phyloP scores from a whole-genome alignment of 495 filamentous ascomycete species.

The Evansstolkia leycettana region DNA sequence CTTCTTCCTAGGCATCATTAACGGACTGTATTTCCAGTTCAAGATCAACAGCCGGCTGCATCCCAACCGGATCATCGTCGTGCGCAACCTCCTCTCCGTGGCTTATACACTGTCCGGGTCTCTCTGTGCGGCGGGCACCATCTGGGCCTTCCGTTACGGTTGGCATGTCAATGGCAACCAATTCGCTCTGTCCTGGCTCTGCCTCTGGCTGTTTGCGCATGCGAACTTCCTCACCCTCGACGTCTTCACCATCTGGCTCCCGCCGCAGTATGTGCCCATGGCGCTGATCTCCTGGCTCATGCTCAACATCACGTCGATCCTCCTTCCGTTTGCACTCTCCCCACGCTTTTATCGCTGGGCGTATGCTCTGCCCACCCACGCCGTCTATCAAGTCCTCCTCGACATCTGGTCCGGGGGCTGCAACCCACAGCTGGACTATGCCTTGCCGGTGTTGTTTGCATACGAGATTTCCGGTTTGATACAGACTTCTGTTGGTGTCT shows the following conservation, averaged over 20 bases:
- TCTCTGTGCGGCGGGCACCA: slow-evolving; percentile 29
- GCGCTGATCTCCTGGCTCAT: slow-evolving; percentile 36
- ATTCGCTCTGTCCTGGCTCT: slow-evolving; percentile 34
- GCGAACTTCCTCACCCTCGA: slow-evolving; percentile 38
- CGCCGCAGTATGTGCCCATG: slow-evolving; percentile 30
- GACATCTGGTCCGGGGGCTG: slow-evolving; percentile 40
- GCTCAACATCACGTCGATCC: slow-evolving; percentile 30
- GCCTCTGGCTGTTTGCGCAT: slow-evolving; percentile 40
- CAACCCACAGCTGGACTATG: slow-evolving; percentile 27
- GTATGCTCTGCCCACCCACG: slow-evolving; percentile 35
- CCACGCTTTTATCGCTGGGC: slow-evolving; percentile 35
- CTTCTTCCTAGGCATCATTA: slow-evolving; percentile 35
- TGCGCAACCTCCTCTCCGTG: slow-evolving; percentile 25
- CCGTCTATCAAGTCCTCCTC: slow-evolving; percentile 27
- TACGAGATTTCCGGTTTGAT: slow-evolving; percentile 20
- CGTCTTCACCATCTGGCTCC: slow-evolving; percentile 31
- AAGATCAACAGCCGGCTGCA: slow-evolving; percentile 26
- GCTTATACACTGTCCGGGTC: slow-evolving; percentile 34
- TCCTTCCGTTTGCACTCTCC: slow-evolving; percentile 34
- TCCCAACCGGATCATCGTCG: slow-evolving; percentile 27
- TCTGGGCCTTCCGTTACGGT: slow-evolving; percentile 37
- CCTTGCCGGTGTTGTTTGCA: slow-evolving; percentile 32
- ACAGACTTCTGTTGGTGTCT: slow-evolving; percentile 24
- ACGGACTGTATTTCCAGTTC: slow-evolving; percentile 29
- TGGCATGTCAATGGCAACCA: slow-evolving; percentile 37